A percentile compares a stretch with the other conserved stretches of the same genome.
phyloP scores from a whole-genome alignment of 2,329 filamentous ascomycete species.

The Nemania serpens region DNA sequence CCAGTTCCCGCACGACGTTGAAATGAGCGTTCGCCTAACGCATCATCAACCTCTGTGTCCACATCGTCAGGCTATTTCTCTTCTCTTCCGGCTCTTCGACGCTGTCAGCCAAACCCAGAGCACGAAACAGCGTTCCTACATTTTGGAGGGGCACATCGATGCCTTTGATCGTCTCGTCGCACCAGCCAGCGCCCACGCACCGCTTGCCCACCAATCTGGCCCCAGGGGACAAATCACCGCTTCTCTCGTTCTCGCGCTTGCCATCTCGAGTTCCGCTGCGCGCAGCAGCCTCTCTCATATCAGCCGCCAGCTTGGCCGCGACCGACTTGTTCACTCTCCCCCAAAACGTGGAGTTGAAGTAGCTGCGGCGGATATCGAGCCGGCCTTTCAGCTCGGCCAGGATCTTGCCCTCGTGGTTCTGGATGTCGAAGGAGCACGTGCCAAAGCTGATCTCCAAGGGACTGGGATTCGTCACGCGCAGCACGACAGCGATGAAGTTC shows the following conservation, averaged over 20 bases:
- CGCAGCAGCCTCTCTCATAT: constrained; percentile 5
- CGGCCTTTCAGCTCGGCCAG: constrained; percentile 34
- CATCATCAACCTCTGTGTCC: not conserved
- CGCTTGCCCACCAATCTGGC: constrained; percentile 32
- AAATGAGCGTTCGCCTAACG: not conserved
- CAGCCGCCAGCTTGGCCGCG: constrained; percentile 8
- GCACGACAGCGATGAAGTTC: constrained; percentile 12
- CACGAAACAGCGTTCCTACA: constrained; percentile 22
- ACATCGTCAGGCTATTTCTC: not conserved
- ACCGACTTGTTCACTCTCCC: constrained; percentile 25
- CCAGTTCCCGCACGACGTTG: too few relatives aligned
- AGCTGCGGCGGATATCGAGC: constrained; percentile 32
- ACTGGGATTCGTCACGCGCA: constrained; percentile 34
- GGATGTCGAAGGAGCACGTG: constrained; percentile 35
- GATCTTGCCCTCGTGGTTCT: constrained; percentile 18
- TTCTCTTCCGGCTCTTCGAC: constrained; percentile 6
- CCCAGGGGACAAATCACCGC: not conserved
- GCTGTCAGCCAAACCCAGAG: constrained; percentile 19
- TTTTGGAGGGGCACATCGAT: constrained; percentile 34
- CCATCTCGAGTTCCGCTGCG: not conserved
- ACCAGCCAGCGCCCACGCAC: constrained; percentile 35
- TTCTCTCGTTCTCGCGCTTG: too few relatives aligned
- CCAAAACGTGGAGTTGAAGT: constrained; percentile 29
- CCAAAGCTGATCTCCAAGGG: constrained; percentile 38
- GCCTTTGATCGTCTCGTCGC: constrained; percentile 32